Evolutionary conservation across 2,329 filamentous ascomycete genomes (phyloP), one percentile per base, ranked within the genome.

Genomic region (Aspergillus persii): DNA sequence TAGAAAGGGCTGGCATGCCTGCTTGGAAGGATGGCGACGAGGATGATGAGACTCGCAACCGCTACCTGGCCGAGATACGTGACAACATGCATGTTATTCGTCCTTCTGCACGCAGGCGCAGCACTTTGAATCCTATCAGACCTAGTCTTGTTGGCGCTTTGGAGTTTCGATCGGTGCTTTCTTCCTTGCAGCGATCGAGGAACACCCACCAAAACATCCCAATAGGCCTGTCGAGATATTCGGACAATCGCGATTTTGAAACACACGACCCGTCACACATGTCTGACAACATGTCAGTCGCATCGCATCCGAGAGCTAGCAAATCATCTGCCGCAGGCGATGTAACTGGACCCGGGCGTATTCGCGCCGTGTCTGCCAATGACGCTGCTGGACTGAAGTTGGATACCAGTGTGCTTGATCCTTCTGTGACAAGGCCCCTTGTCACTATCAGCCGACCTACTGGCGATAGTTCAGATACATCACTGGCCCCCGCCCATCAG

Each of bases 121-220:
- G 83, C 50, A 86, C 91, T 2, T 84, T 93, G 61, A 94, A 88
- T 6, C 90, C 92, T 0, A 97, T 99, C 62, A 85, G 95, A 48
- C 94, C 95, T 1, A 98, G 95, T 79, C 80, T 99, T 50, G 89
- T 99, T 3, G 95, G 95, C 48, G 95, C 91, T 8, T 81, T 99
- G 58, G 95, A 99, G 76, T 99, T 99, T 68, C 86, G 93, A 67
- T 94, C 94, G 2, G 89, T 96, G 3, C 80, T 99, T 50, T 89
- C 91, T n/a, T 92, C 92, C 2, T 78, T 99, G 58, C 88, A 96
- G 68, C 90, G 88, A 64, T 90, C 92, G 57, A 86, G 90, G 69
- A 95, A 91, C 63, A 85, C 90, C 29, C 86, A 88, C 66, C 83
- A 61, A 29, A 62, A 89, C 18, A 84, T 87, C 48, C 84, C 87